Evolutionary conservation across 2,329 filamentous ascomycete genomes (phyloP).

Genomic region (Fusarium papillatum): DNA sequence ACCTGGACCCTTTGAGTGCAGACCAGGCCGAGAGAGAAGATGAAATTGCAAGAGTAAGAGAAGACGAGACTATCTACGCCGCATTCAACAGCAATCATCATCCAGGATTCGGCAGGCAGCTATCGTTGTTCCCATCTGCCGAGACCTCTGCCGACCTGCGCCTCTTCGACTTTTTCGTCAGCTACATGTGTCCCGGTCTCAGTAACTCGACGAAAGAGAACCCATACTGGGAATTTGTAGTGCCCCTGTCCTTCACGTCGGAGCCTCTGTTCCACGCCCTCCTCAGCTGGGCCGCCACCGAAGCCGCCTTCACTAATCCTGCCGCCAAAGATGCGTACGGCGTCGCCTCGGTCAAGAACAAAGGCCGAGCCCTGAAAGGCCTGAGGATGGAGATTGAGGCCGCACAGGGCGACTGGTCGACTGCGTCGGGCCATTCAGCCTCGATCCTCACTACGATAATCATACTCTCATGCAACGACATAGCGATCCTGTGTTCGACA

Average conservation of each 20-base stretch:
- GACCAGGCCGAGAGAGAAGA: neutral
- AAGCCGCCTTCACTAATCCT: constrained; percentile 1
- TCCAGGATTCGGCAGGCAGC: neutral
- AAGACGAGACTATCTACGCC: neutral
- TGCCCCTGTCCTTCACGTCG: constrained; percentile 9
- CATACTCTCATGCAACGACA: constrained; percentile 13
- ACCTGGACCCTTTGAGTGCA: neutral
- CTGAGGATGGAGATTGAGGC: constrained; percentile 11
- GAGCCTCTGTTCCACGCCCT: constrained; percentile 8
- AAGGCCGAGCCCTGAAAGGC: constrained; percentile 1
- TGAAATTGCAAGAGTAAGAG: neutral
- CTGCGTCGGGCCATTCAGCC: neutral
- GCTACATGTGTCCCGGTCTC: constrained; percentile 1
- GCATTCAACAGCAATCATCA: neutral
- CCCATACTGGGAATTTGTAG: constrained; percentile 15
- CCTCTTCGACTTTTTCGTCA: constrained; percentile 17
- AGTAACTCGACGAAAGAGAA: constrained; percentile 11
- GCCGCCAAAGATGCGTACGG: neutral
- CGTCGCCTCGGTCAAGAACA: constrained; percentile 12
- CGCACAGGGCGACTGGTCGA: neutral
- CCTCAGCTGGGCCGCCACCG: constrained; percentile 12
- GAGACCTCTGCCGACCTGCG: neutral
- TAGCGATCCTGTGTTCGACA: constrained; percentile 3
- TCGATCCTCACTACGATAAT: constrained; percentile 17
- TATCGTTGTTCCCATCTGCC: neutral